Conservation (phyloP, 345 rosid genomes). For the Salix purpurea region DNA sequence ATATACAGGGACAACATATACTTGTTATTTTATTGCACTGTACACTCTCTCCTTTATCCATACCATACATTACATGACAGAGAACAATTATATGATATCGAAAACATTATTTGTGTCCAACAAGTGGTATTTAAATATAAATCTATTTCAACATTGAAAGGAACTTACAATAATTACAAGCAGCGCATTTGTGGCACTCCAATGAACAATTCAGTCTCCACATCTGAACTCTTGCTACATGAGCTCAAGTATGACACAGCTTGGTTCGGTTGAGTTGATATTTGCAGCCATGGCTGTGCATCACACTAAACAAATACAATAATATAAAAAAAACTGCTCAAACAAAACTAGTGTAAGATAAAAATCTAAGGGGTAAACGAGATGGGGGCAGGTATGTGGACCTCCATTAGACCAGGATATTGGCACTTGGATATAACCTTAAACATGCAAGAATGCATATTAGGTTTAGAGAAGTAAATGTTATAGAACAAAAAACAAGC, state of each 20-base stretch:
- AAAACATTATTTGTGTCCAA: background rate
- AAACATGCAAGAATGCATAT: too few relatives aligned
- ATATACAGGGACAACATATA: too few relatives aligned
- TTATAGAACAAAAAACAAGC: background rate
- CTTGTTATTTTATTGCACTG: background rate
- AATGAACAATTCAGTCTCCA: slow-evolving; percentile 46
- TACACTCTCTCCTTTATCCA: background rate
- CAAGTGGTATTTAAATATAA: background rate
- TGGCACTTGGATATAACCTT: too few relatives aligned
- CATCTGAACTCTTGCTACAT: slow-evolving; percentile 32
- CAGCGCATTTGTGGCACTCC: slow-evolving; percentile 36
- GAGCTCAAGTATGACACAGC: slow-evolving; percentile 8
- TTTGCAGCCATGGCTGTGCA: slow-evolving; percentile 14
- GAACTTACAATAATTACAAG: background rate
- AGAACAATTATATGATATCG: background rate
- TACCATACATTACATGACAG: background rate
- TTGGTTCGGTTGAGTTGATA: slow-evolving; percentile 14
- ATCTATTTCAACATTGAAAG: background rate
- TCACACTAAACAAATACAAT: slow-evolving; percentile 1
- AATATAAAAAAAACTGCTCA: background rate
- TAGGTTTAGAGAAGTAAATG: too few relatives aligned
- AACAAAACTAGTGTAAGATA: too few relatives aligned
- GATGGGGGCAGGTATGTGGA: too few relatives aligned
- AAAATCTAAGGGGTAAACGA: too few relatives aligned
- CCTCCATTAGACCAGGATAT: too few relatives aligned